Conservation (phyloP, 805 yeast species). For the Debaryomyces tyrocola region DNA sequence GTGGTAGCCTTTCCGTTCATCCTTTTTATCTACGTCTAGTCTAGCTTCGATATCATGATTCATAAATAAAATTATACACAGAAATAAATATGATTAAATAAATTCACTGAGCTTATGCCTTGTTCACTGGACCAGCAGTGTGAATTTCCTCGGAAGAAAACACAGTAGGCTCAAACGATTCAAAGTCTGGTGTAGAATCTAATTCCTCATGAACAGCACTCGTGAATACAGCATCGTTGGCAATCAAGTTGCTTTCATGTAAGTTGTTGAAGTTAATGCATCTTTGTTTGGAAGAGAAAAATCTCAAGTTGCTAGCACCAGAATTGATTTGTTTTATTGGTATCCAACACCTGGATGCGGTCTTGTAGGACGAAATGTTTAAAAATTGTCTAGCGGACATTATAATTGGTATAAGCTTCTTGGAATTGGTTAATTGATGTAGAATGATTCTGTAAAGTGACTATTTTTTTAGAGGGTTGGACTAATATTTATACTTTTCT, state of each 20-base stretch:
- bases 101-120: constrained; percentile 8
- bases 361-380: constrained; percentile 35
- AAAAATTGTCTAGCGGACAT: constrained; percentile 31
- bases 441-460: neutral
- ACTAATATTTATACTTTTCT: neutral
- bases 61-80: neutral
- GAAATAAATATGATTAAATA: too few species aligned
- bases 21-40: too few species aligned
- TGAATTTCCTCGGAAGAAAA: constrained; percentile 41
- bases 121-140: constrained; percentile 46
- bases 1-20: too few species aligned
- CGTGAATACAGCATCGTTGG: constrained; percentile 33
- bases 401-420: neutral
- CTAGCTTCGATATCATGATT: neutral
- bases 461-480: neutral
- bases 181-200: constrained; percentile 10
- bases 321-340: constrained; percentile 23
- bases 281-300: constrained; percentile 38
- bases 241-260: constrained; percentile 29
- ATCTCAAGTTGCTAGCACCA: constrained; percentile 16
- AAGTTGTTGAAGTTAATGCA: constrained; percentile 33
- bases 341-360: constrained; percentile 46
- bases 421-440: neutral
- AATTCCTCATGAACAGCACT: constrained; percentile 12
- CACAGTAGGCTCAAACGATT: constrained; percentile 39